These are phyloP conservation scores for Mycena haematopus DNA, from an alignment of 768 basidiomycete genomes.

Conservation along the genomic window DNA sequence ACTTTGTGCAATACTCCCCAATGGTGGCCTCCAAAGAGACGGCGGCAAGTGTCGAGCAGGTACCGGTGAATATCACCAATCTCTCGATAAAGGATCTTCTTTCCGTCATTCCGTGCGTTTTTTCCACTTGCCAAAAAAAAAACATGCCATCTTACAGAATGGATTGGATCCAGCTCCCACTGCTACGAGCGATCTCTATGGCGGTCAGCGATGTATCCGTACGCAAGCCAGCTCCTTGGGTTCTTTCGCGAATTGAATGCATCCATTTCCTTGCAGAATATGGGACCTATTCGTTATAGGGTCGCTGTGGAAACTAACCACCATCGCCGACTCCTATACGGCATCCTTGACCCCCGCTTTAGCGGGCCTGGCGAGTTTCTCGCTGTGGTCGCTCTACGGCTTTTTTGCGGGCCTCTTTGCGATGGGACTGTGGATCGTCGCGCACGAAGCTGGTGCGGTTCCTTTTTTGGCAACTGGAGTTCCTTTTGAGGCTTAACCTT, in stretches of 20 bases:
- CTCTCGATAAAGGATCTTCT: constrained; percentile 88
- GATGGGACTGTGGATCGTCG: constrained; percentile 79
- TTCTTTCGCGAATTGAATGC: not conserved
- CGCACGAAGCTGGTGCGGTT: constrained; percentile 29
- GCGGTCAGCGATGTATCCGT: constrained; percentile 82
- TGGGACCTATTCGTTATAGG: constrained; percentile 81
- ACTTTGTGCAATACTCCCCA: too few species aligned
- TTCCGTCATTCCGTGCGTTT: constrained; percentile 79
- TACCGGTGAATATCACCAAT: constrained; percentile 73
- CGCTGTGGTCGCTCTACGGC: constrained; percentile 82
- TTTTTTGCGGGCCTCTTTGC: constrained; percentile 85
- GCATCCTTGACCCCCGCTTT: constrained; percentile 63
- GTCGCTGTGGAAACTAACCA: constrained; percentile 70
- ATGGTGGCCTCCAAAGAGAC: constrained; percentile 19
- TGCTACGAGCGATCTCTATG: constrained; percentile 91
- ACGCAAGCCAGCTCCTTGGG: constrained; percentile 39
- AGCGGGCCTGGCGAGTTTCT: constrained; percentile 65
- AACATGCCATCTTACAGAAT: not conserved
- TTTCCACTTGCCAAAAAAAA: too few species aligned
- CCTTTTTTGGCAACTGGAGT: constrained; percentile 1
- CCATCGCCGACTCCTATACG: constrained; percentile 66
- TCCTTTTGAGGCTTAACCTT: constrained; percentile 49
- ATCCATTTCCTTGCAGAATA: constrained; percentile 50
- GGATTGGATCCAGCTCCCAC: constrained; percentile 66
- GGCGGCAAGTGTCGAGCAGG: constrained; percentile 49